Evolutionary conservation across 371 early-diverging fungal genomes (phyloP).

Genomic region (Mucor indicus): DNA sequence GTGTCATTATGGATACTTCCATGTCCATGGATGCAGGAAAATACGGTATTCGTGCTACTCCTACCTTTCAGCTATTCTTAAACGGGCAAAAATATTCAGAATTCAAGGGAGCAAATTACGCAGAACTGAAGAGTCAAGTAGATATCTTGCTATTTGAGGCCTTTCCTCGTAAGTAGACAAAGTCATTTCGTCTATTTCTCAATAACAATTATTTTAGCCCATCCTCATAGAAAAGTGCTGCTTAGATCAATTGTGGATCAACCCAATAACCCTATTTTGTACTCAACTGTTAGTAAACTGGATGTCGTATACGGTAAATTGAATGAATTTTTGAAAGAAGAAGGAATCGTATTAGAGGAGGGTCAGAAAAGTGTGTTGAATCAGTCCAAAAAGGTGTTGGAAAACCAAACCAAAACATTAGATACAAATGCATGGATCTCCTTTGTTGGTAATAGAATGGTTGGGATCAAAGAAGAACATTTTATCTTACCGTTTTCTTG

Average conservation of each 20-base stretch:
- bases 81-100: conserved; percentile 58
- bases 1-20: conserved; percentile 63
- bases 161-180: conserved; percentile 61
- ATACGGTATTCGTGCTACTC: conserved; percentile 63
- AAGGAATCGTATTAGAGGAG: conserved; percentile 21
- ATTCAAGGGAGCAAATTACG: conserved; percentile 66
- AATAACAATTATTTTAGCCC: conserved; percentile 45
- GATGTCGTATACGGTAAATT: conserved; percentile 62
- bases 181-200: too few species aligned
- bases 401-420: conserved; percentile 10
- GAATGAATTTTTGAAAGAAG: conserved; percentile 32
- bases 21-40: conserved; percentile 45
- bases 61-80: conserved; percentile 67
- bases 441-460: conserved; percentile 28
- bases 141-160: conserved; percentile 63
- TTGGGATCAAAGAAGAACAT: neutral
- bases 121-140: conserved; percentile 60
- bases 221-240: conserved; percentile 57
- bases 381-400: conserved; percentile 19
- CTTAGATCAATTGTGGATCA: conserved; percentile 35
- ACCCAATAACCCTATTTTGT: conserved; percentile 55
- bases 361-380: conserved; percentile 21
- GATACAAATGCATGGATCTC: conserved; percentile 31
- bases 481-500: too few species aligned
- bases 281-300: conserved; percentile 45